Conservation (phyloP, 169 alveolate genomes). For the Plasmodium billcollinsi region DNA sequence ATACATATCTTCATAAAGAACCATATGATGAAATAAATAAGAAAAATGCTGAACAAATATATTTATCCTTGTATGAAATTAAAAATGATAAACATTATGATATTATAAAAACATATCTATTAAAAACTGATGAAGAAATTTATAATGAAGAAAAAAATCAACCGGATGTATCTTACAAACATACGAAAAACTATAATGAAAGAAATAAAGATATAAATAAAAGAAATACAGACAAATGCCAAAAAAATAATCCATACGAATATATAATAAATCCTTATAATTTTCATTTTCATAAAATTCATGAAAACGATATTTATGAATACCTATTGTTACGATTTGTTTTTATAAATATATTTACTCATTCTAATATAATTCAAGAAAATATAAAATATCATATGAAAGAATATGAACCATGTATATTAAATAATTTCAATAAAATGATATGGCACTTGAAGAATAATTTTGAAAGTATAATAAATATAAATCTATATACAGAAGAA, state of each 20-base stretch:
- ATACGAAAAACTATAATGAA: neutral
- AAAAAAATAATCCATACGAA: neutral
- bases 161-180: neutral
- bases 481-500: neutral
- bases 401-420: neutral
- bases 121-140: neutral
- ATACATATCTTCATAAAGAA: neutral
- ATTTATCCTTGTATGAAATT: neutral
- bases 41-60: neutral
- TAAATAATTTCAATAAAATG: conserved; percentile 54
- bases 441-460: conserved; percentile 36
- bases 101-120: conserved; percentile 20
- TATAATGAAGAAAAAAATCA: neutral
- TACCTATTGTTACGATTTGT: conserved; percentile 41
- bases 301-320: conserved; percentile 58
- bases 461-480: conserved; percentile 20
- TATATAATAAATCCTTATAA: neutral
- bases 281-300: conserved; percentile 29
- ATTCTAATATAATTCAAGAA: conserved; percentile 44
- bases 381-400: conserved; percentile 14
- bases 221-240: neutral
- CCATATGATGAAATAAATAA: neutral
- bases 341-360: conserved; percentile 33
- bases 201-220: neutral
- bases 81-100: conserved; percentile 43